phyloP scores from a whole-genome alignment of 2,329 filamentous ascomycete species.

The Alternaria infectoria region DNA sequence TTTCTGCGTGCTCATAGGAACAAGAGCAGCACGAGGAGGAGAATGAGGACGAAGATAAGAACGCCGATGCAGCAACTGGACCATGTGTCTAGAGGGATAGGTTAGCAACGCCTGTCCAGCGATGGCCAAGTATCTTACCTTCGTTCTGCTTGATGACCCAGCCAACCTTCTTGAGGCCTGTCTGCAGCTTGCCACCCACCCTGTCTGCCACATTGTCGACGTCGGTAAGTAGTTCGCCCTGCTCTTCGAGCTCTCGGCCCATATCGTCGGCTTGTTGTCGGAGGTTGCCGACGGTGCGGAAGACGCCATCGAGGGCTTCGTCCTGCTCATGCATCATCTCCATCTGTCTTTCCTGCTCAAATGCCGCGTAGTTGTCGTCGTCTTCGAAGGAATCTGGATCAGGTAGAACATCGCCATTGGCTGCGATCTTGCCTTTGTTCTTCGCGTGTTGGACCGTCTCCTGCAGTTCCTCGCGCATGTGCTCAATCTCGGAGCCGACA shows the following conservation, averaged over 20 bases:
- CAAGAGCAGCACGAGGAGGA: constrained; percentile 81
- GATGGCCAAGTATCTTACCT: constrained; percentile 58
- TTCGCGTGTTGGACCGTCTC: constrained; percentile 59
- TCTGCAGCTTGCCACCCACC: constrained; percentile 83
- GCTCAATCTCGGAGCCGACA: constrained; percentile 84
- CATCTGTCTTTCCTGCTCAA: constrained; percentile 89
- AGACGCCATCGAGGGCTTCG: constrained; percentile 88
- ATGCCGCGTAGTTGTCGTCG: constrained; percentile 72
- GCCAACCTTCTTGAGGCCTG: constrained; percentile 83
- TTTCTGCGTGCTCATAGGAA: constrained; percentile 57
- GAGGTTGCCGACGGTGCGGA: constrained; percentile 89
- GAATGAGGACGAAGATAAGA: constrained; percentile 85
- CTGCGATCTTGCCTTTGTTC: constrained; percentile 46
- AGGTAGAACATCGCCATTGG: constrained; percentile 59
- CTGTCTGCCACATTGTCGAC: constrained; percentile 86
- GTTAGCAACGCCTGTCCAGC: constrained; percentile 1
- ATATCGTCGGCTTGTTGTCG: constrained; percentile 91
- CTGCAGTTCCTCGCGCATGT: constrained; percentile 83
- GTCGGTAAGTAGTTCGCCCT: constrained; percentile 84
- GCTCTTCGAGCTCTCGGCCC: constrained; percentile 95
- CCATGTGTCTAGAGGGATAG: constrained; percentile 60
- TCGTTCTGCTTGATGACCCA: constrained; percentile 89
- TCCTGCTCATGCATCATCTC: constrained; percentile 96
- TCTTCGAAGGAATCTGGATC: constrained; percentile 66
- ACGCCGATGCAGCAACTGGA: constrained; percentile 92